Evolutionary conservation across 345 rosid species (phyloP), one percentile per base, ranked within the genome.

Genomic region (Firmiana major): DNA sequence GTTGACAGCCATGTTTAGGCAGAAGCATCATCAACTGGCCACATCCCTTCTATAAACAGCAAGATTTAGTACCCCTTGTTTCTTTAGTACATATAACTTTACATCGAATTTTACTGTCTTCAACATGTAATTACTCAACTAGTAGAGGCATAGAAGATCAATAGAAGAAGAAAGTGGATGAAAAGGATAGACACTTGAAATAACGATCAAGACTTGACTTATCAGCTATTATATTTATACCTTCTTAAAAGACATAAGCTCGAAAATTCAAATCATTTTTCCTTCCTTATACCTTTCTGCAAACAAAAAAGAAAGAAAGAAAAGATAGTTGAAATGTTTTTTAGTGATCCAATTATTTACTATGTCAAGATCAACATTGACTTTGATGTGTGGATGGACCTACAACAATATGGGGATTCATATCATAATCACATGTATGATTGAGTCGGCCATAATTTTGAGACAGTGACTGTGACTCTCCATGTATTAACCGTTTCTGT

Each of bases 391-490:
- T 45, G 7, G 5, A 11, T 51, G 81, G 65, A 40, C 81, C 79
- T 70, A 74, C 71, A 19, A 3, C 59, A 24, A 34, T 71, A 62
- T 11, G 65, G 42, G 77, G 63, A 80, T 77, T 31, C 75, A 84
- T 63, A 40, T 70, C 78, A 84, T 46, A 60, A 76, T 79, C 80
- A 76, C 83, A 76, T 81, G 80, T 38, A 76, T 80, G 78, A 60
- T 75, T 79, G 62, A 74, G 65, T 6, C n/a, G 64, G 63, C 75
- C 26, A 72, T 73, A 22, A 66, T 53, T 31, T 71, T 53, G 71
- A 74, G 84, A 73, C 82, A 76, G 3, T 5, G 78, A 83, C 55
- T 36, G 51, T 43, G 62, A 79, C 73, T 24, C 22, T 53, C 54
- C 46, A 36, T 66, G 54, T 17, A 64, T 46, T 28, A 72, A 51